phyloP scores from a whole-genome alignment of 2,329 filamentous ascomycete species.

The Macrophomina tecta region DNA sequence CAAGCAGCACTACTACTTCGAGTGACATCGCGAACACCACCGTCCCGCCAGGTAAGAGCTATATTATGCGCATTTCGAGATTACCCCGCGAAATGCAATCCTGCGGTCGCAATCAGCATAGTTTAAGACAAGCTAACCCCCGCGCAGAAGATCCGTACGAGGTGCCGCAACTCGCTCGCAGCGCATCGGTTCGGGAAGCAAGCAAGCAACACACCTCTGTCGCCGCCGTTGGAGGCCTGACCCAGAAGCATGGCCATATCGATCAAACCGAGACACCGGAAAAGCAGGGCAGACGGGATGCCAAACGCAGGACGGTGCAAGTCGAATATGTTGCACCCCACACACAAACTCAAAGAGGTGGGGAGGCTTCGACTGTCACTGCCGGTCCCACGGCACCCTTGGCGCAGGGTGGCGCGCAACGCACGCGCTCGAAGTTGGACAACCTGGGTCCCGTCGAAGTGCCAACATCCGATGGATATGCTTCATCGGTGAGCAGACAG shows the following conservation, averaged over 20 bases:
- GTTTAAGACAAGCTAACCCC: constrained; percentile 30
- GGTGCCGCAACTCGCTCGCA: constrained; percentile 72
- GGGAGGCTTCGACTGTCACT: constrained; percentile 46
- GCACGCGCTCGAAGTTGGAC: constrained; percentile 61
- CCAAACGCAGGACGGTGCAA: constrained; percentile 92
- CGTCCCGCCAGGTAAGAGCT: constrained; percentile 61
- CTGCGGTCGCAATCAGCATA: not conserved
- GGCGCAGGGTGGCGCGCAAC: constrained; percentile 46
- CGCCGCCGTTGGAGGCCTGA: constrained; percentile 64
- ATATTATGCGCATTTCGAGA: not conserved
- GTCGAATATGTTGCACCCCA: constrained; percentile 95
- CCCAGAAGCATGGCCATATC: constrained; percentile 75
- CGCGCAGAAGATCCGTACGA: constrained; percentile 60
- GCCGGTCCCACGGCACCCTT: constrained; percentile 5
- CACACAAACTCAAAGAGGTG: constrained; percentile 81
- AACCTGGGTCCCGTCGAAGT: constrained; percentile 59
- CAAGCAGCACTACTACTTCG: constrained; percentile 88
- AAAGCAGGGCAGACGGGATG: constrained; percentile 75
- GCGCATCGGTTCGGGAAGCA: constrained; percentile 89
- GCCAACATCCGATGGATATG: constrained; percentile 46
- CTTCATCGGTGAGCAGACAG: constrained; percentile 33
- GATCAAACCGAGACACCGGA: constrained; percentile 69
- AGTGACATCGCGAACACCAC: constrained; percentile 84
- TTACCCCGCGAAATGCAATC: not conserved
- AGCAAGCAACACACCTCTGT: constrained; percentile 66